Conservation (phyloP, 305 asterid genomes). For the Fraxinus ornus region DNA sequence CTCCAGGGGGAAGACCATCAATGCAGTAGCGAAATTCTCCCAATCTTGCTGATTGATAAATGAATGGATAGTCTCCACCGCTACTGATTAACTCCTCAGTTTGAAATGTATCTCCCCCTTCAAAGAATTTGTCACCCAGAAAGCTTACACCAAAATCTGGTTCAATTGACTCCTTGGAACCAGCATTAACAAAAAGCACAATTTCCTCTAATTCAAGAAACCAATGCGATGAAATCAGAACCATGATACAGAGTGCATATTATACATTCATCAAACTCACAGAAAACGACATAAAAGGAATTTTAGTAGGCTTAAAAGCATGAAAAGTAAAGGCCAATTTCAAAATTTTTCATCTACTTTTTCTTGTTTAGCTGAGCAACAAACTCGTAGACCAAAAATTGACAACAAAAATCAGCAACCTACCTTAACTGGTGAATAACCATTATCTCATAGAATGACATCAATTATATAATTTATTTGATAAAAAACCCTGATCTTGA, state of each 20-base stretch:
- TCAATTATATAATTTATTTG: not conserved
- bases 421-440: constrained; percentile 1
- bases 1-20: constrained; percentile 63
- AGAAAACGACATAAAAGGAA: not conserved
- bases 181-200: constrained; percentile 80
- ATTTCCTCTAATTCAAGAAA: constrained; percentile 58
- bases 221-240: constrained; percentile 28
- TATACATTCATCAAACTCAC: not conserved
- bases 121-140: constrained; percentile 56
- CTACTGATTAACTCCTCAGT: constrained; percentile 69
- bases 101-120: constrained; percentile 84
- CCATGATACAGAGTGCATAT: not conserved
- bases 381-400: not conserved
- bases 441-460: not conserved
- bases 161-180: constrained; percentile 47
- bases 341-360: not conserved
- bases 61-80: constrained; percentile 66
- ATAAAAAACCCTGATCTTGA: constrained; percentile 22
- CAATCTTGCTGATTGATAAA: constrained; percentile 77
- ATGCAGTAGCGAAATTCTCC: constrained; percentile 73
- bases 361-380: not conserved
- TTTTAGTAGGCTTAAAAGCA: not conserved
- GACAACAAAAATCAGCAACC: not conserved
- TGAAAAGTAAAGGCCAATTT: not conserved
- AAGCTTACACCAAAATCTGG: constrained; percentile 50